A percentile compares a stretch with the other conserved stretches of the same genome.
These are phyloP conservation scores for Barnettozyma sp. DNA, from an alignment of 805 yeast species.

Conservation along the genomic window DNA sequence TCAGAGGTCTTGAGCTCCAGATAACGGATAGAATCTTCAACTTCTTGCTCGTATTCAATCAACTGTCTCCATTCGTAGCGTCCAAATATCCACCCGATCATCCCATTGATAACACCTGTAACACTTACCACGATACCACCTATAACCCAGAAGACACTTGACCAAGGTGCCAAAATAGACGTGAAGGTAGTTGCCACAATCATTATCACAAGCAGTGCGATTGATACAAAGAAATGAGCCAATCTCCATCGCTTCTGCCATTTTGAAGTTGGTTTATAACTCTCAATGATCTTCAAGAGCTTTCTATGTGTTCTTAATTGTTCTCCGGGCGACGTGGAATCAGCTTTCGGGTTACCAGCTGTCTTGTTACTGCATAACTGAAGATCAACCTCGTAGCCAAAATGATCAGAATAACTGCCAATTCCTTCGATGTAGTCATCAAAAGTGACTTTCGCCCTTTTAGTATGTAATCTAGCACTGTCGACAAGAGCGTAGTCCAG, in stretches of 20 bases:
- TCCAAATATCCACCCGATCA: slow-evolving; percentile 75
- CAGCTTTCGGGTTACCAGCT: slow-evolving; percentile 17
- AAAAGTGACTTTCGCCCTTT: slow-evolving; percentile 65
- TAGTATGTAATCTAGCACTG: slow-evolving; percentile 41
- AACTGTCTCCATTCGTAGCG: slow-evolving; percentile 74
- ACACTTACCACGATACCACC: slow-evolving; percentile 48
- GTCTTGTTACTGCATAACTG: too few relatives aligned
- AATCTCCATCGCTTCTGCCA: slow-evolving; percentile 63
- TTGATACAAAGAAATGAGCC: slow-evolving; percentile 53
- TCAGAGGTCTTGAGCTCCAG: neutral
- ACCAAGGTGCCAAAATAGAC: slow-evolving; percentile 47
- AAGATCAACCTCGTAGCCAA: slow-evolving; percentile 58
- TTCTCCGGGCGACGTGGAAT: neutral
- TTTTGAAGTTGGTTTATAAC: slow-evolving; percentile 45
- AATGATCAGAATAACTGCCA: slow-evolving; percentile 88
- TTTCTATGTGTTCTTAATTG: slow-evolving; percentile 7
- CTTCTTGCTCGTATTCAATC: slow-evolving; percentile 67
- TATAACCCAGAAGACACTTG: slow-evolving; percentile 58
- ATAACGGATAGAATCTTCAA: slow-evolving; percentile 29
- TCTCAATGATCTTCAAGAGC: slow-evolving; percentile 13
- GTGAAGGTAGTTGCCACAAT: slow-evolving; percentile 55
- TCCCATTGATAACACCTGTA: slow-evolving; percentile 67
- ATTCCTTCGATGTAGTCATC: slow-evolving; percentile 59
- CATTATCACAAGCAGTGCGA: slow-evolving; percentile 45
- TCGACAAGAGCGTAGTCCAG: slow-evolving; percentile 86